phyloP scores from a whole-genome alignment of 495 filamentous ascomycete species.

The Annulohypoxylon maeteangense region DNA sequence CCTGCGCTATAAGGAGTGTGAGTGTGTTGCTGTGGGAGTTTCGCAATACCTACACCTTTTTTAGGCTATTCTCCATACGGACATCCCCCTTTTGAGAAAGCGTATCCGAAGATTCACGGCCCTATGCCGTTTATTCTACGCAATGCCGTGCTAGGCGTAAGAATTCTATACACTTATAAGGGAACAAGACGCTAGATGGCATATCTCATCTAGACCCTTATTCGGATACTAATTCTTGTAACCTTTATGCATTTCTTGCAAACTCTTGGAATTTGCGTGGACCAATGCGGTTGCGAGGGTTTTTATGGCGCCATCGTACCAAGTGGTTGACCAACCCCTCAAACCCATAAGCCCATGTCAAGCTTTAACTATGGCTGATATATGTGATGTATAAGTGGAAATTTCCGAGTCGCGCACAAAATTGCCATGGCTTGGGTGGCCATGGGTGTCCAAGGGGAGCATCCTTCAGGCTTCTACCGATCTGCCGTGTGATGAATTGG shows the following conservation, averaged over 20 bases:
- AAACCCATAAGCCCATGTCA: constrained; percentile 10
- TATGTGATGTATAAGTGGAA: constrained; percentile 30
- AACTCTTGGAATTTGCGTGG: constrained; percentile 22
- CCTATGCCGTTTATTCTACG: constrained; percentile 5
- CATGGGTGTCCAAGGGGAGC: constrained; percentile 15
- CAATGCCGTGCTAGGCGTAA: constrained; percentile 11
- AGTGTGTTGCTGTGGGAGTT: constrained; percentile 9
- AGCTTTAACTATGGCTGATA: constrained; percentile 15
- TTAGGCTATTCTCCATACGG: constrained; percentile 40
- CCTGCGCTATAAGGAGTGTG: not conserved
- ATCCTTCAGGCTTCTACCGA: constrained; percentile 37
- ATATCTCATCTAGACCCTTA: constrained; percentile 18
- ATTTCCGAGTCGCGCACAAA: constrained; percentile 28
- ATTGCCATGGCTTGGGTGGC: constrained; percentile 23
- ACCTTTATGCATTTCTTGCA: constrained; percentile 18
- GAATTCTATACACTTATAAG: constrained; percentile 2
- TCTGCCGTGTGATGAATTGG: constrained; percentile 41
- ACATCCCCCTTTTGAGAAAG: constrained; percentile 16
- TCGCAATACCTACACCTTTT: constrained; percentile 10
- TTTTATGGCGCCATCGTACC: constrained; percentile 25
- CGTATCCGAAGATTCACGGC: constrained; percentile 1
- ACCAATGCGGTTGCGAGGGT: constrained; percentile 14
- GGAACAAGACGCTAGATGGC: constrained; percentile 6
- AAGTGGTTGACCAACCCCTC: constrained; percentile 10
- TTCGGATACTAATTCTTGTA: constrained; percentile 20